Percentiles rank a stretch among this genome's conserved stretches.
phyloP scores from a whole-genome alignment of 768 basidiomycete genomes.

The Termitomyces sp. region DNA sequence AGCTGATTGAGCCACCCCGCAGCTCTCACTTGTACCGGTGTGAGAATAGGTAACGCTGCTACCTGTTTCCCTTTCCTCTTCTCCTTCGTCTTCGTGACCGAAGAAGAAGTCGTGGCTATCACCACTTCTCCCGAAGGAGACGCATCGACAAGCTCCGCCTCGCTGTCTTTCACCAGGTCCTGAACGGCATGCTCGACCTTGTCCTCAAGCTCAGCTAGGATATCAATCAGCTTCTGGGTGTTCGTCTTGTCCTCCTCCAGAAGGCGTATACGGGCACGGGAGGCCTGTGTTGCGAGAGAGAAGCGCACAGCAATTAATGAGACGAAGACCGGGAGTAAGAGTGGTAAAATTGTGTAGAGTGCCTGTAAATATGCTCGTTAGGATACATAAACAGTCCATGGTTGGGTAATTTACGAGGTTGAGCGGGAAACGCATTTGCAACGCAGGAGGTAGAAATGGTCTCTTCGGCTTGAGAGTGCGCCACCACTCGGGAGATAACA shows the following conservation, averaged over 20 bases:
- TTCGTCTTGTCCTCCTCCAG: slow-evolving; percentile 57
- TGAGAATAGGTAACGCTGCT: slow-evolving; percentile 45
- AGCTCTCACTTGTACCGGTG: slow-evolving; percentile 55
- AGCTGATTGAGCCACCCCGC: slow-evolving; percentile 63
- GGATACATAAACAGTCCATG: background rate
- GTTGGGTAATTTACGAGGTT: slow-evolving; percentile 55
- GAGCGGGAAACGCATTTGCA: slow-evolving; percentile 62
- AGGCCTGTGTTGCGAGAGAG: slow-evolving; percentile 53
- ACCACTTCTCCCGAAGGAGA: background rate
- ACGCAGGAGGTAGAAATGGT: slow-evolving; percentile 55
- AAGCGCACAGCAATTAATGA: slow-evolving; percentile 56
- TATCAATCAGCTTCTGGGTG: slow-evolving; percentile 50
- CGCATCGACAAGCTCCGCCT: slow-evolving; percentile 19
- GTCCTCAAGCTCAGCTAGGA: slow-evolving; percentile 57
- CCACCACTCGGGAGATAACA: slow-evolving; percentile 47
- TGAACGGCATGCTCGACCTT: slow-evolving; percentile 60
- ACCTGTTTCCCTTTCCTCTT: slow-evolving; percentile 3
- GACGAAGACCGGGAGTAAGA: slow-evolving; percentile 62
- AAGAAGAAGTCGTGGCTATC: background rate
- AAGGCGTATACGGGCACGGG: slow-evolving; percentile 60
- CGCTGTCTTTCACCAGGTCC: slow-evolving; percentile 51
- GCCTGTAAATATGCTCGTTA: slow-evolving; percentile 22
- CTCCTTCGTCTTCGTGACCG: background rate
- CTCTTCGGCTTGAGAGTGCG: slow-evolving; percentile 34
- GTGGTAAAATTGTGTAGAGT: slow-evolving; percentile 43